Percentiles rank a stretch among this genome's conserved stretches.
phyloP scores from a whole-genome alignment of 306 rosid species.

The Ziziphus jujuba region DNA sequence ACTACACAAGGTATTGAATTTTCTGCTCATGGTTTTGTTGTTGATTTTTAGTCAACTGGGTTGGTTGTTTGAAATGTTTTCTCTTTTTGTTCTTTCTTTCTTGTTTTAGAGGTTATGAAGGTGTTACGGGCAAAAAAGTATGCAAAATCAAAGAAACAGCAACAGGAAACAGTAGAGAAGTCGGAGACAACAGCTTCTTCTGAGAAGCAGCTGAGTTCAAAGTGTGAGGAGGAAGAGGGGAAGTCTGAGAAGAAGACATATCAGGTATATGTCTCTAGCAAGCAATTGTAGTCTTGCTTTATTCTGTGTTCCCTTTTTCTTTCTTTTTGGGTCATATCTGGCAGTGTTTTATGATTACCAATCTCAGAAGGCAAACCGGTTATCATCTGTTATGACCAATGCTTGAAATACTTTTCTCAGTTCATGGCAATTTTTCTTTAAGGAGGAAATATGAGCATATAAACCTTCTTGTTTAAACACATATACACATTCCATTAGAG shows the following conservation, averaged over 20 bases:
- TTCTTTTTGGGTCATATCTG: neutral
- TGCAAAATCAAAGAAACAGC: constrained; percentile 69
- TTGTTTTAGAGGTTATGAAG: constrained; percentile 76
- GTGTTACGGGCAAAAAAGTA: constrained; percentile 83
- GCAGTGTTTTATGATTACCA: no score
- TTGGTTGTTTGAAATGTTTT: neutral
- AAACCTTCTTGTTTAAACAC: no score
- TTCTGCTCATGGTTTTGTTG: neutral
- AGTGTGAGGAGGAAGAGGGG: constrained; percentile 39
- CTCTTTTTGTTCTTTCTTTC: constrained; percentile 6
- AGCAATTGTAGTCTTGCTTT: constrained; percentile 12
- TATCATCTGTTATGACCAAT: no score
- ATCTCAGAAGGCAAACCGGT: no score
- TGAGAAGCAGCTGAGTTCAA: constrained; percentile 34
- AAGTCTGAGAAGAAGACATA: constrained; percentile 34
- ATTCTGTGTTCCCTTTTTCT: neutral
- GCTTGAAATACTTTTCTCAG: no score
- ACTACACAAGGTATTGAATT: constrained; percentile 68
- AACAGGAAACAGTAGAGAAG: constrained; percentile 36
- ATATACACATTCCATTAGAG: no score
- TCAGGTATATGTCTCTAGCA: constrained; percentile 45
- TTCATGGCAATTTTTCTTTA: no score
- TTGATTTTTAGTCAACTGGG: neutral
- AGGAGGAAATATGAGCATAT: no score
- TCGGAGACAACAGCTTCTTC: constrained; percentile 13